These are phyloP conservation scores for Taphrina wiesneri DNA, from an alignment of 1,139 yeast genomes.

Conservation along the genomic window DNA sequence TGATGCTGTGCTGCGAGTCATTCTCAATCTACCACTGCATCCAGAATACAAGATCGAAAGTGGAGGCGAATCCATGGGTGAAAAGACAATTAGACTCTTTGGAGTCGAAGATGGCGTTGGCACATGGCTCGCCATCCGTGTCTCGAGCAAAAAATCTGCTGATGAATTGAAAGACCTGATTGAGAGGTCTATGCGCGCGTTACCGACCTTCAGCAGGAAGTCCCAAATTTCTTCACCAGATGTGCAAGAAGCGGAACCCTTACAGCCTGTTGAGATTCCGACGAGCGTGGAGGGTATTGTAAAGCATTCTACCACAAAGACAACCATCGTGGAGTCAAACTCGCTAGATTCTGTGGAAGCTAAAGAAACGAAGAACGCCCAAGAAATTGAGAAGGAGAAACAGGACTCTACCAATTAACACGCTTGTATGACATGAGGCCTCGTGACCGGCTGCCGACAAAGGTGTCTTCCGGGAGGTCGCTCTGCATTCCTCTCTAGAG, in stretches of 20 bases:
- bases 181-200: background rate
- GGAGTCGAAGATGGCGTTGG: conserved; percentile 27
- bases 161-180: conserved; percentile 9
- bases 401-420: background rate
- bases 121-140: conserved; percentile 30
- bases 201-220: background rate
- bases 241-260: background rate
- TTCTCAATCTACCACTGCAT: conserved; percentile 68
- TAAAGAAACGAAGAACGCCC: background rate
- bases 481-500: too few relatives aligned
- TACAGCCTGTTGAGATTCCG: background rate
- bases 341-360: conserved; percentile 7
- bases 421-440: too few relatives aligned
- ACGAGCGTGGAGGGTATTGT: background rate
- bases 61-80: conserved; percentile 31
- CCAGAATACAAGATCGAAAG: conserved; percentile 16
- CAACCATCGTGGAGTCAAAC: background rate
- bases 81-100: conserved; percentile 20
- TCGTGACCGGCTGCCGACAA: too few relatives aligned
- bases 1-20: conserved; percentile 78
- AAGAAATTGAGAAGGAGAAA: conserved; percentile 5
- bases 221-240: background rate
- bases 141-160: conserved; percentile 12
- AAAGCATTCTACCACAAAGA: background rate
- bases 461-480: too few relatives aligned